Evolutionary conservation across 306 rosid genomes (phyloP).

Genomic region (Potentilla sterilis): DNA sequence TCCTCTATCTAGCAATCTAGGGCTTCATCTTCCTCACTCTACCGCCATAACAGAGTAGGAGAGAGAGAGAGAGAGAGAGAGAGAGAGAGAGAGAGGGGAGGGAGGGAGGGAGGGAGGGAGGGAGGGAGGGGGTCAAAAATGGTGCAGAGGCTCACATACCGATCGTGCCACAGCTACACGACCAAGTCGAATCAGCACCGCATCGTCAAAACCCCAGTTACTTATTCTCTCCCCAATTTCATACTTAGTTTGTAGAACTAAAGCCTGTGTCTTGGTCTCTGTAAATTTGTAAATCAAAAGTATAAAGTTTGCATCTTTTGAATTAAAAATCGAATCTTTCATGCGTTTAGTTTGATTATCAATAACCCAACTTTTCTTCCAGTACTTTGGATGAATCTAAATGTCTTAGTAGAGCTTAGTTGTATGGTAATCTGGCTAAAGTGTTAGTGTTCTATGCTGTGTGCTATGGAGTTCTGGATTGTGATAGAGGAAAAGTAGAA

Average conservation of each 20-base stretch:
- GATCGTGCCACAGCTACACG: constrained; percentile 25
- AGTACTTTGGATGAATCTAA: not conserved
- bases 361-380: too few species aligned
- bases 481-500: not conserved
- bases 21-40: not conserved
- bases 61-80: too few species aligned
- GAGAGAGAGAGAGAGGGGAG: too few species aligned
- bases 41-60: not conserved
- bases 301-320: not conserved
- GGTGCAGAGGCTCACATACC: constrained; percentile 25
- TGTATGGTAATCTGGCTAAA: not conserved
- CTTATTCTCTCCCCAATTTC: not conserved
- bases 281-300: not conserved
- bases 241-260: not conserved
- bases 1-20: too few species aligned
- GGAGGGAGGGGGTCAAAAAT: constrained; percentile 1
- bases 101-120: too few species aligned
- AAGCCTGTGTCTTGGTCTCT: not conserved
- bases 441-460: not conserved
- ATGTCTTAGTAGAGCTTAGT: not conserved
- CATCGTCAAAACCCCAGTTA: constrained; percentile 24
- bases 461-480: not conserved
- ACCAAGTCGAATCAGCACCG: constrained; percentile 28
- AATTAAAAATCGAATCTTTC: not conserved
- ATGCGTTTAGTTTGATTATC: not conserved